Base-by-base conservation (phyloP, 2,329 filamentous ascomycete genomes). In the Septoria linicola region DNA sequence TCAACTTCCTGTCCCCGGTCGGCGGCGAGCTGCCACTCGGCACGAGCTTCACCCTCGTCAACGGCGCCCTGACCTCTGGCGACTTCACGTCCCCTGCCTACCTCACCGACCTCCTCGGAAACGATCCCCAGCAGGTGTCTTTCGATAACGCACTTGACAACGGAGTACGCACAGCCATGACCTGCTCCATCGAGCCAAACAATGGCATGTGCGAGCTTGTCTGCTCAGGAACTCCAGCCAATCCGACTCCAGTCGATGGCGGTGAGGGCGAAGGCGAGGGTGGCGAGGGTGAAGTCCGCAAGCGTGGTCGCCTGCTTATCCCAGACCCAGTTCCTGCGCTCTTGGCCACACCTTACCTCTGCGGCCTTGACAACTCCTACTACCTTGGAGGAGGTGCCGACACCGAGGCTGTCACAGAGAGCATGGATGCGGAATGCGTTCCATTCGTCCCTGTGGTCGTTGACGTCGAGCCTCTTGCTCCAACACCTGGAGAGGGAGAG, bases 391-490 rank as follows among this genome's bases (percentile, higher is more conserved):
- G 31, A 6, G 37, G 46, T 5, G 4, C 37, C n/a, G n/a, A n/a
- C n/a, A n/a, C n/a, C n/a, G n/a, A n/a, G n/a, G n/a, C n/a, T n/a
- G n/a, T n/a, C n/a, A n/a, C n/a, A n/a, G n/a, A n/a, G n/a, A n/a
- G n/a, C n/a, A n/a, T n/a, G n/a, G 30, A 41, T 14, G 46, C 37
- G 1, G 7, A 1, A 7, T 49, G 46, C n/a, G 25, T 35, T 17
- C 7, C 11, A 4, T 31, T 49, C 19, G 20, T 17, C 14, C 34
- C 46, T 31, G 19, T 49, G 14, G 46, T 49, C 8, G 46, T 49
- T 10, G 41, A 43, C 16, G 41, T n/a, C 8, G 21, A 35, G 32
- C 5, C 4, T 17, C 5, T n/a, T n/a, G 13, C 6, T 35, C 5
- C 32, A 4, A 6, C n/a, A 17, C 16, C 13, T n/a, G 32, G 6